Conservation (phyloP, 768 basidiomycete genomes). For the Mycena polygramma region DNA sequence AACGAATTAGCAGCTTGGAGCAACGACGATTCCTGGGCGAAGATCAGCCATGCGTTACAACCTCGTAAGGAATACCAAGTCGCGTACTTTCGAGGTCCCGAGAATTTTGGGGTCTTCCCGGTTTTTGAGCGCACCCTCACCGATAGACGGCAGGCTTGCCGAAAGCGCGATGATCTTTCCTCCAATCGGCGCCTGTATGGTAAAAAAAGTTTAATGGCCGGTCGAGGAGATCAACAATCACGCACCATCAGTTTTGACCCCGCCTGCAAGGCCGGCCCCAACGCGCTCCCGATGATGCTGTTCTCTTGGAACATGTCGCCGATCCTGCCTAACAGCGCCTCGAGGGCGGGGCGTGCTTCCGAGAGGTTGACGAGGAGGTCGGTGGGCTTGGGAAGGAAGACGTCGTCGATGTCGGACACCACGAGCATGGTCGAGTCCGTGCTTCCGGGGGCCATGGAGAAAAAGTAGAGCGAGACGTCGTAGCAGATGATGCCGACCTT, state of each 20-base stretch:
- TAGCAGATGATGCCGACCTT: constrained; percentile 94
- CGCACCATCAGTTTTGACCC: constrained; percentile 94
- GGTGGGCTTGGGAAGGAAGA: constrained; percentile 96
- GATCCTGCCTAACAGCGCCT: constrained; percentile 83
- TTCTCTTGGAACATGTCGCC: constrained; percentile 99
- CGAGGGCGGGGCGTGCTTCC: constrained; percentile 85
- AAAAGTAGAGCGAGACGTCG: constrained; percentile 95
- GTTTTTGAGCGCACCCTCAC: constrained; percentile 93
- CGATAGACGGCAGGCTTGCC: constrained; percentile 87
- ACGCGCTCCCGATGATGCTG: constrained; percentile 90
- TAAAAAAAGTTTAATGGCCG: background rate
- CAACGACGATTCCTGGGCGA: constrained; percentile 83
- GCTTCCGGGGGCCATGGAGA: constrained; percentile 85
- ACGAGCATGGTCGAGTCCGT: constrained; percentile 95
- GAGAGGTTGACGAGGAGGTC: constrained; percentile 96
- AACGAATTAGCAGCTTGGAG: constrained; percentile 95
- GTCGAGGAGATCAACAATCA: constrained; percentile 1
- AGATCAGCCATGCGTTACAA: background rate
- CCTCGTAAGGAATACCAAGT: background rate
- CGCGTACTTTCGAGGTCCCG: constrained; percentile 87
- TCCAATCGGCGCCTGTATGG: constrained; percentile 83
- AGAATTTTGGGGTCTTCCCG: constrained; percentile 97
- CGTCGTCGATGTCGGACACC: constrained; percentile 96
- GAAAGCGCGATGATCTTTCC: constrained; percentile 94
- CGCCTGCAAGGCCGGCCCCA: constrained; percentile 95